Evolutionary conservation across 148 eudicot genomes (phyloP).

Genomic region (Talinum fruticosum): DNA sequence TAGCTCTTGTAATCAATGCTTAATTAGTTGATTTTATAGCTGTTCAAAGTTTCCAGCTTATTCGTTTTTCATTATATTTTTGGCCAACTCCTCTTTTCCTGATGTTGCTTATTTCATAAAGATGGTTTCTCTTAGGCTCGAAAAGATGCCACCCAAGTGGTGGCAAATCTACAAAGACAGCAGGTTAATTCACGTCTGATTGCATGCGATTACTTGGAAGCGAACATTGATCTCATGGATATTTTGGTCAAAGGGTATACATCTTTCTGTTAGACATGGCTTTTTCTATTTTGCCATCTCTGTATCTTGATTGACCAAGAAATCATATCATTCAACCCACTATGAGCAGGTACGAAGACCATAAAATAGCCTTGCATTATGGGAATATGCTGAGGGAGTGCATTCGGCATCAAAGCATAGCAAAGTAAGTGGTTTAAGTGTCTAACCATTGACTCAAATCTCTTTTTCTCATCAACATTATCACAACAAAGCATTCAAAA

Average conservation of each 20-base stretch:
- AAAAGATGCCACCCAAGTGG: constrained; percentile 47
- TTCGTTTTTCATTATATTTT: neutral
- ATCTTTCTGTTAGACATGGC: neutral
- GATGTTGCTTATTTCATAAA: constrained; percentile 28
- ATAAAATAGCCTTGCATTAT: constrained; percentile 38
- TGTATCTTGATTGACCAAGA: neutral
- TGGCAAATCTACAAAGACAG: constrained; percentile 51
- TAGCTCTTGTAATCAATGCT: neutral
- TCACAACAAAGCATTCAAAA: too few relatives aligned
- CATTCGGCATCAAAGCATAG: constrained; percentile 49
- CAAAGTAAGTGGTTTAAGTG: constrained; percentile 43
- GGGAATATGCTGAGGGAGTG: constrained; percentile 47
- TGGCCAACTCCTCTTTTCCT: constrained; percentile 14
- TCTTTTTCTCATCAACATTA: too few relatives aligned
- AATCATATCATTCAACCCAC: neutral
- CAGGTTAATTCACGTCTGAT: constrained; percentile 44
- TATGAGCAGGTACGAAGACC: constrained; percentile 35
- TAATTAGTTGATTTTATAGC: neutral
- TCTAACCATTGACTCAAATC: too few relatives aligned
- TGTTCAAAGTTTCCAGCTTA: neutral
- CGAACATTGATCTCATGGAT: constrained; percentile 47
- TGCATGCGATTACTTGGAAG: constrained; percentile 50
- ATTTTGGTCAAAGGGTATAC: constrained; percentile 42
- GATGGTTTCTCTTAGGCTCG: constrained; percentile 41
- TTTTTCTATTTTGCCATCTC: neutral